A percentile compares a stretch with the other conserved stretches of the same genome.
Conservation (phyloP, 2,329 filamentous ascomycete species). For the Chalaropsis ovoidea region DNA sequence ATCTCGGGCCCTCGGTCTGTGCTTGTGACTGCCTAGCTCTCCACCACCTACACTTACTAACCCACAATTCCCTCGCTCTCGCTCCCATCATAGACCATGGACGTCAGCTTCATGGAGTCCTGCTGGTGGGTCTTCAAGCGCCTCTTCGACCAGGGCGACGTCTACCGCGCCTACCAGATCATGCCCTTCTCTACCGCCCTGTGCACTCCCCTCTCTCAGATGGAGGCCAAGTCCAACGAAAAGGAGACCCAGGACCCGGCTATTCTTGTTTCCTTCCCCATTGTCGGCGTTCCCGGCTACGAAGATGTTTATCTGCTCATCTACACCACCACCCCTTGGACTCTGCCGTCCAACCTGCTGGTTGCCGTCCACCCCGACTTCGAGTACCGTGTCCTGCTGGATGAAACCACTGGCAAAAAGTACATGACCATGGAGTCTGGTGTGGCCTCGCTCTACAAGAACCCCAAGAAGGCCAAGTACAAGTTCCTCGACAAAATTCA, state of each 20-base stretch:
- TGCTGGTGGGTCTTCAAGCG: conserved; percentile 73
- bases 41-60: not conserved
- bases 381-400: conserved; percentile 65
- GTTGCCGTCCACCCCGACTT: conserved; percentile 66
- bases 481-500: conserved; percentile 57
- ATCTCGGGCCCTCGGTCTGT: not conserved
- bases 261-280: conserved; percentile 59
- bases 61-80: not conserved
- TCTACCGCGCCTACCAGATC: conserved; percentile 63
- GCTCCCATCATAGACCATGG: conserved; percentile 50
- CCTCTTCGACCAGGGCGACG: conserved; percentile 59
- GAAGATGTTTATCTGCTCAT: conserved; percentile 47
- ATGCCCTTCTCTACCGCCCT: conserved; percentile 69
- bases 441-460: conserved; percentile 61
- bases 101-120: conserved; percentile 64
- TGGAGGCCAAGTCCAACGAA: conserved; percentile 66
- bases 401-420: conserved; percentile 54
- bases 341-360: conserved; percentile 64
- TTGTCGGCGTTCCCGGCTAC: conserved; percentile 51
- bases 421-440: conserved; percentile 60
- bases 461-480: conserved; percentile 66
- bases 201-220: conserved; percentile 64
- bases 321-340: conserved; percentile 67
- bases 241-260: conserved; percentile 66
- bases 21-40: not conserved